Evolutionary conservation across 2,329 filamentous ascomycete genomes (phyloP), one percentile per base, ranked within the genome.

Genomic region (Paraconiothyrium sp.): DNA sequence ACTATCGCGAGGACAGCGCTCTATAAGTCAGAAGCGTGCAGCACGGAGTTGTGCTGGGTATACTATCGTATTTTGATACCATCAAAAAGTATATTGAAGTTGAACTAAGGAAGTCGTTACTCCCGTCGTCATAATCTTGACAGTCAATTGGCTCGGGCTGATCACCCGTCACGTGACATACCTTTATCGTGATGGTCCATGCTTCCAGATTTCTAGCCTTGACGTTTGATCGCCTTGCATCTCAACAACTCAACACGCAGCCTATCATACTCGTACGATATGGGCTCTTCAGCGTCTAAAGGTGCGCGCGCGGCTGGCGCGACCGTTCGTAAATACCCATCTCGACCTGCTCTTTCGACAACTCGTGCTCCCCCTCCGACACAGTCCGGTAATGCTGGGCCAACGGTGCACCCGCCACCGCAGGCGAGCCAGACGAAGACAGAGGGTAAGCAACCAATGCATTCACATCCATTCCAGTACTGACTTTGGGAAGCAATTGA

Each of bases 261-360:
- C 50, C 51, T 58, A 62, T 57, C 44, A 57, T 54, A 54, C 47
- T 57, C 39, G 24, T 24, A 54, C 59, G 58, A 41, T 61, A 88
- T 89, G 86, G 86, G 86, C n/a, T 82, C 84, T 2, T 83, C 84
- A n/a, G 79, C 83, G 46, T 89, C 86, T 7, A 89, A 88, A 78
- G 82, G 82, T 41, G 81, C 80, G 10, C 80, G 81, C 14, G 82
- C 84, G 59, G 84, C 83, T 8, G 81, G 82, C 44, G 78, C 82
- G 37, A 82, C 82, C 59, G 78, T 82, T 30, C 84, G 86, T 57
- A 84, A 87, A 78, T 88, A 88, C 66, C 86, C 86, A 2, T 82
- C 83, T 58, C 79, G 83, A 47, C 72, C 82, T 13, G 75, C 82
- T 20, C 72, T 64, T 51, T 66, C 75, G 16, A 76, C 76, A 14